Base-by-base conservation (phyloP, 2,329 filamentous ascomycete species). In the Phialophora expanda region DNA sequence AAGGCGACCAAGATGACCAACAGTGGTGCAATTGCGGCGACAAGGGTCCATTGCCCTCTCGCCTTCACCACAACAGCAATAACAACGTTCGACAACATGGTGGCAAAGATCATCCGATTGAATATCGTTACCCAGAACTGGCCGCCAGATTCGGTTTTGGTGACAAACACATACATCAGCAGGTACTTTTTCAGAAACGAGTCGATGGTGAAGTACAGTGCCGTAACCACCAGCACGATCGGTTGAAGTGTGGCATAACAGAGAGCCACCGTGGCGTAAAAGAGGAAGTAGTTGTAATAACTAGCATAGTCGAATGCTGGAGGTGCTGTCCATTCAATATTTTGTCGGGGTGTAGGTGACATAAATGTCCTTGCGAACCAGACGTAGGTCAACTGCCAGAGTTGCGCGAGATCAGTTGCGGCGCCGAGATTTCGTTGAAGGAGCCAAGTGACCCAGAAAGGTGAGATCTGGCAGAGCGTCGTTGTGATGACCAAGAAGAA, bases 231-330 rank as follows among this genome's bases (percentile, higher is more conserved):
- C 7, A 99, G 84, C 1, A 95, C 90, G 26, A 98, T 84, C 0
- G 95, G 95, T 77, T 98, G 95, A 60, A 98, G 84, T 1, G 89
- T 87, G 1, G 90, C 88, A 74, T 95, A 97, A 73, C 89, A 92
- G 17, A 99, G 83, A 0, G 92, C 90, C 34, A 98, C 91, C 0
- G 94, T 97, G 26, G 90, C 84, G 80, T 98, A 99, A 80, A 92
- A 99, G 32, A 98, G 83, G 78, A 97, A 97, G 77, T 96, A 98
- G 78, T 97, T 98, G 85, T 97, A 99, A 80, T 98, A 98, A 72
- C 88, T 92, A 65, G 95, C 92, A 75, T 97, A 98, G 72, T 98
- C 93, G 76, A 99, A 97, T 0, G 91, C 84, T 1, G 92, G 93
- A 0, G 95, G 95, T 3, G 95, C 95, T 0, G 93, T 97, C 74